Conservation (phyloP, 2,329 filamentous ascomycete genomes). For the Fusarium equiseti region DNA sequence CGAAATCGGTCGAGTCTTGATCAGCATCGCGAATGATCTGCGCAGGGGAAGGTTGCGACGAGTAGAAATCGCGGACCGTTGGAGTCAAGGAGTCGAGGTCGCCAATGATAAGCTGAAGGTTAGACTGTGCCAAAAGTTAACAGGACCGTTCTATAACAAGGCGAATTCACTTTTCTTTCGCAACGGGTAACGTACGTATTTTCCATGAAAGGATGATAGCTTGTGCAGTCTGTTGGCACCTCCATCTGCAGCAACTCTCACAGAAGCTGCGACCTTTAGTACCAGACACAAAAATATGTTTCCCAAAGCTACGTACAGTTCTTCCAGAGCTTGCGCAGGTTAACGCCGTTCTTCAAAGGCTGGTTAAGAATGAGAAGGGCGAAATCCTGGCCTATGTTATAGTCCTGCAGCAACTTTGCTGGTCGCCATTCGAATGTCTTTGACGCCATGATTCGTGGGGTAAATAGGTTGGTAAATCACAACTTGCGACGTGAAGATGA, state of each 20-base stretch:
- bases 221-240: conserved; percentile 82
- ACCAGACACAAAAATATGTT: background rate
- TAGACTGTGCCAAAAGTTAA: conserved; percentile 56
- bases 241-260: conserved; percentile 87
- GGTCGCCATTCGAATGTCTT: conserved; percentile 56
- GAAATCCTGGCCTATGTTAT: conserved; percentile 52
- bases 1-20: conserved; percentile 91
- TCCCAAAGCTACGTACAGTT: conserved; percentile 56
- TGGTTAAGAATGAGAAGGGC: conserved; percentile 66
- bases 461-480: background rate
- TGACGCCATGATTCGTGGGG: conserved; percentile 39
- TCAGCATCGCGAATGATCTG: conserved; percentile 78
- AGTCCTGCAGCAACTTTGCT: conserved; percentile 53
- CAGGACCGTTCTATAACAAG: background rate
- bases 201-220: conserved; percentile 57
- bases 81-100: conserved; percentile 87
- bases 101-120: conserved; percentile 82
- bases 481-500: conserved; percentile 3
- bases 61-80: conserved; percentile 75
- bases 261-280: conserved; percentile 62
- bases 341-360: conserved; percentile 59
- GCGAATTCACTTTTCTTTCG: background rate
- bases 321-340: conserved; percentile 63
- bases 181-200: conserved; percentile 55
- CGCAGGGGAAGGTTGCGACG: conserved; percentile 62